Base-by-base conservation (phyloP, 208 protist species). In the Leishmania martiniquensis region DNA sequence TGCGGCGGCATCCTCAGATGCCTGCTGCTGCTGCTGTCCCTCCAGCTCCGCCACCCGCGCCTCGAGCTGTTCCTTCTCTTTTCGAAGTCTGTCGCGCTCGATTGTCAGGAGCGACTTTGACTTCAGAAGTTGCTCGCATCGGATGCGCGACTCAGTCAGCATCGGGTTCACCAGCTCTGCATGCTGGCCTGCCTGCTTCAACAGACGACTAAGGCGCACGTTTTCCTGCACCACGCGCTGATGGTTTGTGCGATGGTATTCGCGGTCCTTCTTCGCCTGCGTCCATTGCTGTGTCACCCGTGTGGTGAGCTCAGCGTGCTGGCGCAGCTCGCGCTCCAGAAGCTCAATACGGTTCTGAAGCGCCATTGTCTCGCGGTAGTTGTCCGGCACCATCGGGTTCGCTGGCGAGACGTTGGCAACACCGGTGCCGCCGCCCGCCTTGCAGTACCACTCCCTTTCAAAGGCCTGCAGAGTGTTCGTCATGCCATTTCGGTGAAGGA, bases 181-280 rank as follows among this genome's bases (percentile, higher is more conserved):
- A 71, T 97, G 89, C 75, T 86, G 69, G 59, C 94, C 85, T 7
- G 93, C 87, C 72, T 95, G 88, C 75, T 87, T 86, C 55, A 98
- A 84, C 68, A 95, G 83, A 78, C 89, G 91, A 54, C 69, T 72
- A 47, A 98, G 69, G 68, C 87, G 86, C 52, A 91, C 91, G 62
- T 95, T 96, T 72, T 97, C 93, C 84, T 98, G 94, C 69, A 98
- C 91, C 22, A 97, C 90, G 54, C 93, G 90, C 55, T 93, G 93
- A 82, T 98, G 94, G 71, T 88, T 94, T 62, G 87, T 83, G 51
- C 93, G 90, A 82, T 98, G 96, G 77, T 95, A 97, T 72, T 98
- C 95, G 54, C 93, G 87, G 49, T 98, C 95, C 69, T 97, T 96
- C 71, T 93, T 91, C 29, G 95, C 80, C 77, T 93, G 88, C 42